Evolutionary conservation across 768 basidiomycete genomes (phyloP).

Genomic region (Daedaleopsis sinensis): DNA sequence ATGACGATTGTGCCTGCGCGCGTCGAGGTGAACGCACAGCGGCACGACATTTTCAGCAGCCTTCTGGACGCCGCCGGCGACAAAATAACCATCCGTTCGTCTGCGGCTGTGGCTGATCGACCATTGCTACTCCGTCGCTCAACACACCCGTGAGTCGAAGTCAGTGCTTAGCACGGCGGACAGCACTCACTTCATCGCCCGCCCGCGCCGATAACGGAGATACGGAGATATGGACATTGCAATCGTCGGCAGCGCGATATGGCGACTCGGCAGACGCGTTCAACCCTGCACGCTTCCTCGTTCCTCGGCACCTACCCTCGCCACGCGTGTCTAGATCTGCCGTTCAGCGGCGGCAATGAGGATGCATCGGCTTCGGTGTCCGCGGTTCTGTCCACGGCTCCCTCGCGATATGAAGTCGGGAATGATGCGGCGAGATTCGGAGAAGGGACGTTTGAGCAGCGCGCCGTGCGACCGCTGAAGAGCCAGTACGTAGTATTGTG

Average conservation of each 20-base stretch:
- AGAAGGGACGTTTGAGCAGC: constrained; percentile 49
- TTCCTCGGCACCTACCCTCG: constrained; percentile 56
- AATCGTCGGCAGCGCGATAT: constrained; percentile 34
- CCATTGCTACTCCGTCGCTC: constrained; percentile 31
- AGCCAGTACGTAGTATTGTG: constrained; percentile 25
- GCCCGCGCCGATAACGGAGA: no score
- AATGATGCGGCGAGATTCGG: constrained; percentile 37
- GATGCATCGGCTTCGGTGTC: constrained; percentile 53
- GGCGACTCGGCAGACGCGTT: constrained; percentile 42
- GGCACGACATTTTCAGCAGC: constrained; percentile 55
- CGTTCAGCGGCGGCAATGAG: constrained; percentile 52
- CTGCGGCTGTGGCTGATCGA: no score
- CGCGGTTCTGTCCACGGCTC: constrained; percentile 50
- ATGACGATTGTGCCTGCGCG: constrained; percentile 56
- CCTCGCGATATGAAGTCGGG: constrained; percentile 50
- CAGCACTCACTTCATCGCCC: neutral
- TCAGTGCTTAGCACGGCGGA: neutral
- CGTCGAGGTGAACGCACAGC: constrained; percentile 40
- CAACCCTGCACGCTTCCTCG: constrained; percentile 49
- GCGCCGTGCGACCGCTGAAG: constrained; percentile 34
- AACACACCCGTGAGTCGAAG: constrained; percentile 35
- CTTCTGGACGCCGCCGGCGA: constrained; percentile 42
- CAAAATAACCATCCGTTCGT: constrained; percentile 25
- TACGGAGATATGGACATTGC: no score
- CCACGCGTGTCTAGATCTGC: constrained; percentile 58